These are phyloP conservation scores for Acacia acuminata DNA, from an alignment of 306 rosid species.

Conservation along the genomic window DNA sequence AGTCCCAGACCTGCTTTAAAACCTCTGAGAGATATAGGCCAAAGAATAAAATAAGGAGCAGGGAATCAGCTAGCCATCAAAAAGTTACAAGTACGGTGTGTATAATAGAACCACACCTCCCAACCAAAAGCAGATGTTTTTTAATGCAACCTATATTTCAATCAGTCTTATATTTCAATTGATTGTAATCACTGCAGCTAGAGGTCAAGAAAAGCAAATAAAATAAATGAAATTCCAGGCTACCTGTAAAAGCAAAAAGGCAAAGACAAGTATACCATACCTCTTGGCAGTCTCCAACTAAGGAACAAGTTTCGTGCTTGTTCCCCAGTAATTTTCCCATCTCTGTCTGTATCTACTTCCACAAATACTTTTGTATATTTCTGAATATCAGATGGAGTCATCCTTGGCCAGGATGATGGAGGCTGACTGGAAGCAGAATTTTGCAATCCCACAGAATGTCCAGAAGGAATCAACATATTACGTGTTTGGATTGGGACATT, in stretches of 20 bases:
- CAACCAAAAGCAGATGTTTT: constrained; percentile 17
- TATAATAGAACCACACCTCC: constrained; percentile 7
- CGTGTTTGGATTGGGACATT: constrained; percentile 44
- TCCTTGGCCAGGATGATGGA: constrained; percentile 84
- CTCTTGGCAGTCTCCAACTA: constrained; percentile 95
- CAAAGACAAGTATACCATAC: constrained; percentile 45
- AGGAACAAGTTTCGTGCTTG: constrained; percentile 92
- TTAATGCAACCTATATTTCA: constrained; percentile 20
- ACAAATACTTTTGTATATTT: constrained; percentile 85
- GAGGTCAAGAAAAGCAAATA: constrained; percentile 20
- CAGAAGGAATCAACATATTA: constrained; percentile 44
- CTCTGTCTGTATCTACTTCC: constrained; percentile 93
- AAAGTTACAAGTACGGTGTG: not conserved
- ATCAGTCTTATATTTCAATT: constrained; percentile 2
- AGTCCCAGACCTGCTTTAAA: constrained; percentile 98
- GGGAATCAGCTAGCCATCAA: constrained; percentile 30
- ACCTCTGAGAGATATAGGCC: constrained; percentile 78
- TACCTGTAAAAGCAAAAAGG: constrained; percentile 26
- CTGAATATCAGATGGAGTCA: constrained; percentile 79
- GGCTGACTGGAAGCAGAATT: constrained; percentile 65
- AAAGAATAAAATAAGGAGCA: constrained; percentile 43
- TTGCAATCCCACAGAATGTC: constrained; percentile 47
- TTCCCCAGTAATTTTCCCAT: constrained; percentile 93
- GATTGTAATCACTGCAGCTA: not conserved
- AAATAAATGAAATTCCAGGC: constrained; percentile 2